Percentiles rank a stretch among this genome's conserved stretches.
These are phyloP conservation scores for Solanum pinnatisectum DNA, from an alignment of 257 asterid species.

Conservation along the genomic window DNA sequence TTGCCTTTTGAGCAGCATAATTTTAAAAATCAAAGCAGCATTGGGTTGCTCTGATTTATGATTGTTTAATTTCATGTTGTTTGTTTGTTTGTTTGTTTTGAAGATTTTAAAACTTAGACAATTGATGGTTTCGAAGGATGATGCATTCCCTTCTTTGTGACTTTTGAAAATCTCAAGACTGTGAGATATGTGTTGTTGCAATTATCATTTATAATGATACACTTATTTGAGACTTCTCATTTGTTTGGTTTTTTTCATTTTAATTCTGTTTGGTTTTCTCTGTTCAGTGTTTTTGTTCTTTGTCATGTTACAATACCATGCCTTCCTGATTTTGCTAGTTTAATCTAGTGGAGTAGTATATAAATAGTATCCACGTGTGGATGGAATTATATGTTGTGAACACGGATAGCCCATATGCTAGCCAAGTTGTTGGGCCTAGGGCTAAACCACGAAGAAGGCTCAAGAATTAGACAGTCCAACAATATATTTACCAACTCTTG, in stretches of 20 bases:
- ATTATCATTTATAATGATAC: background rate
- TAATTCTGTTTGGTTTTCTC: background rate
- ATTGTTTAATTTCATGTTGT: background rate
- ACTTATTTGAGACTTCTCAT: background rate
- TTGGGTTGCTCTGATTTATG: conserved; percentile 16
- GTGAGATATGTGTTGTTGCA: background rate
- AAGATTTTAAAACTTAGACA: background rate
- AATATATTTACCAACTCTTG: background rate
- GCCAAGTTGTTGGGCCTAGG: background rate
- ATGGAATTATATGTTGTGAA: background rate
- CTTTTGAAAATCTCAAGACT: background rate
- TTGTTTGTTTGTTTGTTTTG: background rate
- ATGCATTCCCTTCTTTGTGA: background rate
- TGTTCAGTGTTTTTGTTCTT: background rate
- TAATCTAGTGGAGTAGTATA: background rate
- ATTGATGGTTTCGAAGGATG: background rate
- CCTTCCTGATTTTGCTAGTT: background rate
- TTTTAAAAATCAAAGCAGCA: conserved; percentile 31
- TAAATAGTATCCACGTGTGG: background rate
- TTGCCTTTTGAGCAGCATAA: conserved; percentile 35
- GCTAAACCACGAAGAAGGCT: background rate
- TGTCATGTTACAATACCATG: background rate
- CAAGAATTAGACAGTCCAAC: background rate
- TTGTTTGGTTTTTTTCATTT: background rate
- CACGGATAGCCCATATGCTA: background rate